Base-by-base conservation (phyloP, 371 early-diverging fungal species). In the Lichtheimia ornata region DNA sequence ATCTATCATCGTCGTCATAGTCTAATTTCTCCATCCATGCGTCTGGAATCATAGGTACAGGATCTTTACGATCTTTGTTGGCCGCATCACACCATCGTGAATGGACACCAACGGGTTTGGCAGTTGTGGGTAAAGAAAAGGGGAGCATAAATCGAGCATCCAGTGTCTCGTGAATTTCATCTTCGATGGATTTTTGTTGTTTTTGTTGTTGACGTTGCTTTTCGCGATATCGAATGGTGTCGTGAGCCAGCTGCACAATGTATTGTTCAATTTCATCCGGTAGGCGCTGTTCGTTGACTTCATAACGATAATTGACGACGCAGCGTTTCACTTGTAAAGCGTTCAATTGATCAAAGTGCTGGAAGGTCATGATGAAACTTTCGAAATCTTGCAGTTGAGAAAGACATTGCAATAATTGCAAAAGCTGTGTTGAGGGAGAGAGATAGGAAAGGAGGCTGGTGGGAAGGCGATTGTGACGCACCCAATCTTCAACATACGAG, bases 401-500 rank as follows among this genome's bases (percentile, higher is more conserved):
- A 27, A 91, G 58, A 53, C 91, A 87, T 62, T 94, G 93, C 15
- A 94, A 73, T 40, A 96, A 77, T 73, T 93, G 92, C 4, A 91
- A 69, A n/a, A 94, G 71, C 56, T 93, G 92, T 17, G 90, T 76
- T 4, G 86, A 69, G 4, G 95, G 92, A 25, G 73, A 73, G 20
- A 86, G 64, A 28, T 83, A 81, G 13, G 66, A 55, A 14, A 70
- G 42, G 5, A 85, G 59, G 11, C 72, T 71, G 2, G 77, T 62
- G 0, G 87, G 86, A 7, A 73, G 59, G 17, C 66, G 72, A 30
- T 86, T 80, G 14, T 69, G 72, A 18, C 90, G 82, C 18, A 92
- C 77, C 95, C 95, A 95, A 42, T 94, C 94, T 66, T 89, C 89
- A 13, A 96, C 35, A 17, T 74, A 74, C 1, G 89, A 84, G n/a